Evolutionary conservation across 2,329 filamentous ascomycete species (phyloP), one percentile per base, ranked within the genome.

Genomic region (Penicillium occitanis): DNA sequence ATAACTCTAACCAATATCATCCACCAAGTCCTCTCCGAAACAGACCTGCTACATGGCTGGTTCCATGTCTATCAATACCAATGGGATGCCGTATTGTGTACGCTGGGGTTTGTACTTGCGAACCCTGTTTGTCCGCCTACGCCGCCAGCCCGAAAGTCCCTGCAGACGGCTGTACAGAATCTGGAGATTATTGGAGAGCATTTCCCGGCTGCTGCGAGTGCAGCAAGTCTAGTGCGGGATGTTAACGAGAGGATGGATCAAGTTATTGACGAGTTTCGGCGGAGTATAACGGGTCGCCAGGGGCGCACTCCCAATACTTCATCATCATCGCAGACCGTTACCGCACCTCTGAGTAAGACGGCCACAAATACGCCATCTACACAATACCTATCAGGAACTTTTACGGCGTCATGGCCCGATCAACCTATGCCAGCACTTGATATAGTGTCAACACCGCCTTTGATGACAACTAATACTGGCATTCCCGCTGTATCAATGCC

Each of bases 1-100:
- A 71, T 79, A 42, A 68, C 73, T 1, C 30, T 74, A 7, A 77
- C 77, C 6, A 68, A 70, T 17, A 78, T 79, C 19, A 71, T 77
- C 60, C 72, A 78, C 57, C 75, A 79, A 60, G 68, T 75, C 6
- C 67, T 65, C 4, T 42, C 44, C 5, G 63, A 65, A 25, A 61
- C 63, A 25, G 63, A 61, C 22, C 8, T 55, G n/a, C 17, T 61
- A 22, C 37, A 22, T 25, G 55, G 63, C 30, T 65, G 57, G 63
- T 33, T 19, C 22, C 19, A 22, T 5, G 22, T 55, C 17, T 65
- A 53, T 42, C 57, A 65, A 33, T 65, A 55, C 17, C 55, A 61
- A 35, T 65, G 63, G 63, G 63, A 65, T 46, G 46, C 63, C 5
- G 51, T 28, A 2, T n/a, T 65, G 11, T 51, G 44, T 30, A 61